phyloP scores from a whole-genome alignment of 371 early-diverging fungal species.

The Mucor ambiguus region DNA sequence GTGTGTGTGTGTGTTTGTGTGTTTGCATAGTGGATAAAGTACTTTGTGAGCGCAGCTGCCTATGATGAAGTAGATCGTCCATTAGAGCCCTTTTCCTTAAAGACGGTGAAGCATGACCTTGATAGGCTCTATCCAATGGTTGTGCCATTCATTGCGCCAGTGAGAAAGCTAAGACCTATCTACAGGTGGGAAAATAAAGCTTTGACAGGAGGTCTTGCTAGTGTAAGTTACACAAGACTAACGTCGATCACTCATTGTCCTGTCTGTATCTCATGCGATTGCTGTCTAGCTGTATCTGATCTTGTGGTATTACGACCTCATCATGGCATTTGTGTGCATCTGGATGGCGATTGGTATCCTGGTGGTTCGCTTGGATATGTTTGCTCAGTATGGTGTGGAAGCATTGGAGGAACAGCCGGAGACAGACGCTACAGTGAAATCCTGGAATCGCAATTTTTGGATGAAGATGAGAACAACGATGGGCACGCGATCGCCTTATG shows the following conservation, averaged over 20 bases:
- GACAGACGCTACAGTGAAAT: constrained; percentile 21
- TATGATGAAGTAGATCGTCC: constrained; percentile 36
- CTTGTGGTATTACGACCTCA: constrained; percentile 42
- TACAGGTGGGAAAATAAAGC: constrained; percentile 47
- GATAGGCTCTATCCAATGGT: constrained; percentile 40
- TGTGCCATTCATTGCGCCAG: constrained; percentile 31
- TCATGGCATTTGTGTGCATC: constrained; percentile 24
- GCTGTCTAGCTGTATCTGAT: constrained; percentile 26
- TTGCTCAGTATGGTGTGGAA: constrained; percentile 37
- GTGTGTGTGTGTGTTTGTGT: background rate
- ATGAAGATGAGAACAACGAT: constrained; percentile 21
- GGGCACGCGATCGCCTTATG: constrained; percentile 1
- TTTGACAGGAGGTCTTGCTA: constrained; percentile 27
- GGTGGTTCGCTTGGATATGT: constrained; percentile 24
- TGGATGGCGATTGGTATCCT: constrained; percentile 19
- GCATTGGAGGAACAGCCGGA: constrained; percentile 31
- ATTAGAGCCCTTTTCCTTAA: constrained; percentile 41
- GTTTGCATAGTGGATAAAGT: constrained; percentile 31
- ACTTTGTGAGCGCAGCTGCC: constrained; percentile 33
- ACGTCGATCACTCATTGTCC: constrained; percentile 1
- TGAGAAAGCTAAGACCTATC: constrained; percentile 23
- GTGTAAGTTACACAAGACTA: constrained; percentile 27
- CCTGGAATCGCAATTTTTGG: constrained; percentile 18
- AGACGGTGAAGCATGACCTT: constrained; percentile 33
- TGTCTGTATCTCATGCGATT: background rate